A percentile compares a stretch with the other conserved stretches of the same genome.
These are phyloP conservation scores for Kalmusia sp. DNA, from an alignment of 2,329 filamentous ascomycete species.

Conservation along the genomic window DNA sequence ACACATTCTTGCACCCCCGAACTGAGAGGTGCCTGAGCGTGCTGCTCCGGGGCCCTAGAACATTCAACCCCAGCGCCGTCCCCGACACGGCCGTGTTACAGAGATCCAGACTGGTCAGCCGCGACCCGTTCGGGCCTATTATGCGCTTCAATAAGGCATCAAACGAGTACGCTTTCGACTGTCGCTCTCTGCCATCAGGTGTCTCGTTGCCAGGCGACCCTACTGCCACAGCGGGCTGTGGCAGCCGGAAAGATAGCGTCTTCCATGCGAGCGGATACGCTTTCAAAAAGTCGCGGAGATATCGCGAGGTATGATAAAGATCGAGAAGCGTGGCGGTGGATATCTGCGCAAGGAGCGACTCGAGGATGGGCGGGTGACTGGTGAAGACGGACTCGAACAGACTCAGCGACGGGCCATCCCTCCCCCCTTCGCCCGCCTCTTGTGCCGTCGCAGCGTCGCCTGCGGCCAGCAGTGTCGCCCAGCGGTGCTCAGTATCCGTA, in stretches of 20 bases:
- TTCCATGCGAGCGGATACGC: constrained; percentile 68
- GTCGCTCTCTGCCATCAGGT: constrained; percentile 51
- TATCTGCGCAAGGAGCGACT: constrained; percentile 64
- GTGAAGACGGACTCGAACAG: constrained; percentile 63
- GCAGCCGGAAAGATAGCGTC: constrained; percentile 65
- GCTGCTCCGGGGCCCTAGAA: constrained; percentile 61
- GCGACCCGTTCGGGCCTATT: constrained; percentile 63
- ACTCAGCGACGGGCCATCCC: constrained; percentile 30
- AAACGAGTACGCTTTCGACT: constrained; percentile 64
- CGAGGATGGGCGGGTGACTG: constrained; percentile 64
- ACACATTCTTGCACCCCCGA: constrained; percentile 69
- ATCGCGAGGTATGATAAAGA: constrained; percentile 64
- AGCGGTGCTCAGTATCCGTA: constrained; percentile 22
- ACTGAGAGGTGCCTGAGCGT: constrained; percentile 67
- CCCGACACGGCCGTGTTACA: constrained; percentile 68
- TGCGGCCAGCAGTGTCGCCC: constrained; percentile 6
- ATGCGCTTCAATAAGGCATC: constrained; percentile 64
- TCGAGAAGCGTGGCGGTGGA: constrained; percentile 64
- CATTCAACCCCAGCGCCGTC: constrained; percentile 61
- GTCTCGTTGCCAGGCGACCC: constrained; percentile 50
- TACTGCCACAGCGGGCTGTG: constrained; percentile 46
- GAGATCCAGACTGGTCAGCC: constrained; percentile 63
- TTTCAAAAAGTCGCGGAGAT: constrained; percentile 62
- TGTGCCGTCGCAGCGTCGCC: constrained; percentile 5
- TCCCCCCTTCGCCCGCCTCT: constrained; percentile 10